phyloP scores from a whole-genome alignment of 129 eudicot species.

The Arctium minus region DNA sequence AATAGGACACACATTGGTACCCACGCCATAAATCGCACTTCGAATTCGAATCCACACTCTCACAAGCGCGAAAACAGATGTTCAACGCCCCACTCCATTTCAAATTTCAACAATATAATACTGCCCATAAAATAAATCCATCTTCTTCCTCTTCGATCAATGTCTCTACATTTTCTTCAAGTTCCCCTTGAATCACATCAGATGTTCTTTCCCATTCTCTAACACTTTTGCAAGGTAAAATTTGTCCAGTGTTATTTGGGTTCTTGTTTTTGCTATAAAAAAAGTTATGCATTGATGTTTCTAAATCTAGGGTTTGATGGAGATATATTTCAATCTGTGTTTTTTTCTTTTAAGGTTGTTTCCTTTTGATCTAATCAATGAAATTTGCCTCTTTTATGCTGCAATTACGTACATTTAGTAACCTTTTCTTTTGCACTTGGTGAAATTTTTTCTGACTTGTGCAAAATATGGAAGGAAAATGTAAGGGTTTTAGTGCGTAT shows the following conservation, averaged over 20 bases:
- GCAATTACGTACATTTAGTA: not conserved
- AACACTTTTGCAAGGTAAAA: slow-evolving; percentile 9
- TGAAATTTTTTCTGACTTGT: not conserved
- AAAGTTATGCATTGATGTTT: not conserved
- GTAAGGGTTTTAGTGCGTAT: slow-evolving; percentile 5
- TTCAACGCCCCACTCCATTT: slow-evolving; percentile 5
- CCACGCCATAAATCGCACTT: slow-evolving; percentile 14
- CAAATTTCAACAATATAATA: slow-evolving; percentile 24
- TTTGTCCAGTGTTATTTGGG: not conserved
- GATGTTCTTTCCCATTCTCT: slow-evolving; percentile 1
- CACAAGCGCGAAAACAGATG: slow-evolving; percentile 35
- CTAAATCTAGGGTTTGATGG: slow-evolving; percentile 24
- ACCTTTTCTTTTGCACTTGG: not conserved
- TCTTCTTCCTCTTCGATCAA: slow-evolving; percentile 5
- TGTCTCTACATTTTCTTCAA: not conserved
- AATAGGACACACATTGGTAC: slow-evolving; percentile 23
- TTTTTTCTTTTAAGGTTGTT: not conserved
- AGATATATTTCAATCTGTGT: not conserved
- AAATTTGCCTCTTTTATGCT: not conserved
- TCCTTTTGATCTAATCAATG: not conserved
- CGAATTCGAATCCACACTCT: slow-evolving; percentile 29
- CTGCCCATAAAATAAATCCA: not conserved
- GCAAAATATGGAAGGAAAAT: not conserved
- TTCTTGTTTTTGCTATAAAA: not conserved
- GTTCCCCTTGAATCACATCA: not conserved